These are phyloP conservation scores for Neonectria faginata DNA, from an alignment of 2,329 filamentous ascomycete species.

Conservation along the genomic window DNA sequence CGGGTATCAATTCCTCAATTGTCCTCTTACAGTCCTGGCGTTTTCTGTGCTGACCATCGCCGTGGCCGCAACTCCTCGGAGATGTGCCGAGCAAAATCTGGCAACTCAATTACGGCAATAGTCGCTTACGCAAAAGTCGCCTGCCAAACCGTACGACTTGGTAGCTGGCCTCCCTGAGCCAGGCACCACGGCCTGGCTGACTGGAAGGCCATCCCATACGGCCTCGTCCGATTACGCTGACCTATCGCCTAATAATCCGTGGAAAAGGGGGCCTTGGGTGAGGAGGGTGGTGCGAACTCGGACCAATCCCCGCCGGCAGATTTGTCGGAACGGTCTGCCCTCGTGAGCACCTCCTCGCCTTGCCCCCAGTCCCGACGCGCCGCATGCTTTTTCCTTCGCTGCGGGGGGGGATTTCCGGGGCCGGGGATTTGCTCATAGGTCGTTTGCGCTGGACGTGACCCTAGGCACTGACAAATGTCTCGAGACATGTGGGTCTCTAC, in stretches of 20 bases:
- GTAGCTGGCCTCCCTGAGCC: conserved; percentile 20
- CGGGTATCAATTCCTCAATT: conserved; percentile 30
- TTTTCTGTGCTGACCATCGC: conserved; percentile 4
- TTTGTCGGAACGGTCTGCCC: conserved; percentile 34
- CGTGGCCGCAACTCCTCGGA: conserved; percentile 35
- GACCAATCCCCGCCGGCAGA: conserved; percentile 43
- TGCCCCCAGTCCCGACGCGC: conserved; percentile 10
- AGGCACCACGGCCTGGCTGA: conserved; percentile 14
- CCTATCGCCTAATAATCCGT: conserved; percentile 36
- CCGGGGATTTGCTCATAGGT: neutral
- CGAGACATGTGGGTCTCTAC: conserved; percentile 6
- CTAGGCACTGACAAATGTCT: neutral
- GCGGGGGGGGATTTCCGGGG: conserved; percentile 6
- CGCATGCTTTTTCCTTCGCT: conserved; percentile 19
- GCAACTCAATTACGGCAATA: conserved; percentile 13
- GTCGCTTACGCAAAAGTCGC: conserved; percentile 33
- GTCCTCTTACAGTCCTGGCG: conserved; percentile 14
- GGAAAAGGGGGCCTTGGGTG: conserved; percentile 15
- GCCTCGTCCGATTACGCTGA: conserved; percentile 40
- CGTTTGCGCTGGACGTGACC: neutral
- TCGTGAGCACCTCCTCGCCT: conserved; percentile 6
- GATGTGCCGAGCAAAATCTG: conserved; percentile 33
- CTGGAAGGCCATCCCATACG: conserved; percentile 27
- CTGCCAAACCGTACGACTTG: conserved; percentile 42
- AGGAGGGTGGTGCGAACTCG: conserved; percentile 35